Base-by-base conservation (phyloP, 176 grass and related monocot genomes). In the Carex myosuroides region DNA sequence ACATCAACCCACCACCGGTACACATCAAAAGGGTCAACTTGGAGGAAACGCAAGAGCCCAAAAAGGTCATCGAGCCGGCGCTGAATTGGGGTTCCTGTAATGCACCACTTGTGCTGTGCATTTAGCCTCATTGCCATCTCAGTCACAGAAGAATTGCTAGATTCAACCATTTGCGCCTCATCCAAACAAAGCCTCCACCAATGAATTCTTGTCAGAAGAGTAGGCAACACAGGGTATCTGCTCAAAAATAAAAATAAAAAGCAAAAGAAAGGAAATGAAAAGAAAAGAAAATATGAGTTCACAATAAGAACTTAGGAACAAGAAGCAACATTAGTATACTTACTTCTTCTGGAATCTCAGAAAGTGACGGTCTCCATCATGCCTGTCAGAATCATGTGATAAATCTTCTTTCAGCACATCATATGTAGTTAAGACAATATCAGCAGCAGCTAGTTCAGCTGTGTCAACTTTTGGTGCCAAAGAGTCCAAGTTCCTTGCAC, bases 121-220 rank as follows among this genome's bases (percentile, higher is more conserved):
- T 93, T 81, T 82, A 98, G 70, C 80, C 95, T 85, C 90, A 98
- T 94, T 62, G 95, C 92, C 95, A 98, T 98, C 86, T 98, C 91
- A 46, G 90, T 94, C 61, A 94, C 86, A 75, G 82, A 89, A 86
- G 87, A 90, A 86, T 86, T 94, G 91, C 83, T 93, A 85, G 87
- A 91, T 84, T 98, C 95, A 59, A 98, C 95, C 92, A 93, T 94
- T 81, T 98, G 95, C 69, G 92, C 95, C 84, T 98, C 95, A 92
- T 98, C 95, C 88, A 98, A 91, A 90, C 95, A 98, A 62, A 93
- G 89, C 32, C 95, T 86, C 95, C 95, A 98, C 92, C 95, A 98
- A 53, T 93, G 83, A 59, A 98, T 86, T 84, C 91, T 98, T 86
- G 95, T 98, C 83, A 98, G 83, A 44, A 94, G 74, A 77, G 95